Evolutionary conservation across 805 yeast species (phyloP).

Genomic region (Alloascoidea hylecoeti): DNA sequence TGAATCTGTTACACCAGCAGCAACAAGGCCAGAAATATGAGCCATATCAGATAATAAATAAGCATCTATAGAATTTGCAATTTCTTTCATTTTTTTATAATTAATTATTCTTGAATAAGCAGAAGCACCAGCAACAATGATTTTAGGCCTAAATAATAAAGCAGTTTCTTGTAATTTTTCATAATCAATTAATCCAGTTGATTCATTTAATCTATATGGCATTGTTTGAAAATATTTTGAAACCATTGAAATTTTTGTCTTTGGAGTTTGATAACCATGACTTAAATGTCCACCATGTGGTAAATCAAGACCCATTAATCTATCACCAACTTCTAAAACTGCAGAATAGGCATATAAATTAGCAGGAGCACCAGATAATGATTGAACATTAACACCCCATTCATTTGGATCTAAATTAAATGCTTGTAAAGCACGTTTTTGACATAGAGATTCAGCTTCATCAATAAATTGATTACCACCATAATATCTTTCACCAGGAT

Average conservation of each 20-base stretch:
- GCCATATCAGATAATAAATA: conserved; percentile 94
- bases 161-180: conserved; percentile 78
- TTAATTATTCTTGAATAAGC: conserved; percentile 89
- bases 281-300: conserved; percentile 98
- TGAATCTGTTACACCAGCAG: conserved; percentile 87
- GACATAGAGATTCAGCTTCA: conserved; percentile 80
- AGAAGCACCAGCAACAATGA: conserved; percentile 93
- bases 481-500: conserved; percentile 95
- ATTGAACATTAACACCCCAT: conserved; percentile 98
- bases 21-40: conserved; percentile 89
- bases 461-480: conserved; percentile 97
- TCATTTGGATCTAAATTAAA: conserved; percentile 59
- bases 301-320: conserved; percentile 93
- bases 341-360: conserved; percentile 89
- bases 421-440: conserved; percentile 79
- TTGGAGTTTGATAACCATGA: conserved; percentile 90
- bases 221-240: conserved; percentile 94
- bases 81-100: conserved; percentile 78
- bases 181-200: conserved; percentile 86
- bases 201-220: conserved; percentile 86
- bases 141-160: conserved; percentile 81
- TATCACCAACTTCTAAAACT: conserved; percentile 74
- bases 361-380: conserved; percentile 94
- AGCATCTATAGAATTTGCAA: conserved; percentile 89
- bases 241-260: conserved; percentile 80